Percentiles rank a stretch among this genome's conserved stretches.
phyloP scores from a whole-genome alignment of 2,329 filamentous ascomycete species.

The Fonsecaea nubica region DNA sequence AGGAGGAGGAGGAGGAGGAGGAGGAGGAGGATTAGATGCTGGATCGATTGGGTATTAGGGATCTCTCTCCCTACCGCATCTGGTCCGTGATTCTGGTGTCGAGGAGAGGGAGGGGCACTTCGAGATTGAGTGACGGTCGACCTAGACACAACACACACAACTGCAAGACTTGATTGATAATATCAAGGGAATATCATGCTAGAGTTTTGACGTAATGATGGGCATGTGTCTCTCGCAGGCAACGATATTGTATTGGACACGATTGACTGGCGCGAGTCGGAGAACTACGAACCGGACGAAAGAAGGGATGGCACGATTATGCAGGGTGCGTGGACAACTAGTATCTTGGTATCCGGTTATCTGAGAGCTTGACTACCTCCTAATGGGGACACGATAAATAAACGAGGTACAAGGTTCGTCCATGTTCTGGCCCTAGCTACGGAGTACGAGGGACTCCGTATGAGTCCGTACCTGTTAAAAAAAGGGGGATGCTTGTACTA shows the following conservation, averaged over 20 bases:
- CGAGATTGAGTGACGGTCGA: not conserved
- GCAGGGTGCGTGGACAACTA: constrained; percentile 4
- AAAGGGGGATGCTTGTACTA: no score
- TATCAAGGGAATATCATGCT: constrained; percentile 6
- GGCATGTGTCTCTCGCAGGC: constrained; percentile 7
- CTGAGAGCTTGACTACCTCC: not conserved
- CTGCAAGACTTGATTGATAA: constrained; percentile 25
- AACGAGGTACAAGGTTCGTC: no score
- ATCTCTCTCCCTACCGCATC: constrained; percentile 12
- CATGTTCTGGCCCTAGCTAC: no score
- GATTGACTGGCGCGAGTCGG: constrained; percentile 13
- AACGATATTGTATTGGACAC: constrained; percentile 13
- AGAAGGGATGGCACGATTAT: not conserved
- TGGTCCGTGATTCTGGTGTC: constrained; percentile 1
- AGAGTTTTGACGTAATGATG: constrained; percentile 35
- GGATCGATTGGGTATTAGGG: not conserved
- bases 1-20: no score
- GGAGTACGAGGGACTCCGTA: no score
- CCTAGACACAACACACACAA: not conserved
- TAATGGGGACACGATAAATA: not conserved
- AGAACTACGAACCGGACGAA: constrained; percentile 12
- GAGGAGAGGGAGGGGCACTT: not conserved
- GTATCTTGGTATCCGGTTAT: not conserved
- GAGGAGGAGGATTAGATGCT: not conserved
- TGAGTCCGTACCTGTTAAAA: no score